Base-by-base conservation (phyloP, 805 yeast species). In the Cyberlindnera lachancei region DNA sequence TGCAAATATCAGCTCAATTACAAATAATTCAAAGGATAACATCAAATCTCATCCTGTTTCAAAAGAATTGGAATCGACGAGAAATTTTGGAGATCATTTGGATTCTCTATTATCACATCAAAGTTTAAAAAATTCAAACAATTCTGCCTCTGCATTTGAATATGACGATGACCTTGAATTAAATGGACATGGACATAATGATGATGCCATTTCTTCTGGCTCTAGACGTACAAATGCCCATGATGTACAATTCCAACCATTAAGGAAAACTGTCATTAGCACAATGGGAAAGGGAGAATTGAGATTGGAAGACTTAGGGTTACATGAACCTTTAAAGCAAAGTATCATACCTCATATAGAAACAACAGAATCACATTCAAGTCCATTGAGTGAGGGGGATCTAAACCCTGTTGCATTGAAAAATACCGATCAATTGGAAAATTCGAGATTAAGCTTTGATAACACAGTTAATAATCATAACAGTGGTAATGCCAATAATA, bases 231-330 rank as follows among this genome's bases (percentile, higher is more conserved):
- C 42, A 1, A 24, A 22, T 17, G 42, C 44, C 2, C 44, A 31
- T 13, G 55, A 58, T 31, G 64, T 68, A 14, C 68, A 60, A 45
- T 59, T 64, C 49, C 58, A 62, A 38, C 58, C 70, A 8, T 41
- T 70, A 12, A 44, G 68, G 38, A 60, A 68, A 31, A 61, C 73
- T 4, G 71, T 75, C 0, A 48, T 74, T 11, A 60, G 68, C 18
- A 64, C 79, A 0, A 46, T 75, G 45, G 82, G 82, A 4, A 58
- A 59, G 28, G 82, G 82, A 3, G 68, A 70, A 35, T 55, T 75
- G 24, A 58, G 64, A 0, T 51, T 70, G 18, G 65, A 60, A 29
- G 63, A 46, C 19, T 29, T 49, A 24, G 52, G 50, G 1, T 35
- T 45, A 28, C 14, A 5, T 7, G 15, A 14, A 2, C 16, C 29